These are phyloP conservation scores for Leccinum arenicola DNA, from an alignment of 768 basidiomycete genomes.

Conservation along the genomic window DNA sequence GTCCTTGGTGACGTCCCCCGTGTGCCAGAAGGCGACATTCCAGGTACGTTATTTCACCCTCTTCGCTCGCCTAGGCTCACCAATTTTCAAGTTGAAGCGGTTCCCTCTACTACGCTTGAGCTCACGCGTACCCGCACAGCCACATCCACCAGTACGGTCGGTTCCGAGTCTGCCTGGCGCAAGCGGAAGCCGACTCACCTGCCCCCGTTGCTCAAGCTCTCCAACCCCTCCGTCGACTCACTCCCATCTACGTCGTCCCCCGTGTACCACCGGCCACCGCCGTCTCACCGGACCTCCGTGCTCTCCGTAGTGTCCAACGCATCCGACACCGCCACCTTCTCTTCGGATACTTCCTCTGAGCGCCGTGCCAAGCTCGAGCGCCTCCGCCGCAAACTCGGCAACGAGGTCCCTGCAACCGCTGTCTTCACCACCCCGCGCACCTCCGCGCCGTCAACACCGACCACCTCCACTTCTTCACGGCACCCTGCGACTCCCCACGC, in stretches of 20 bases:
- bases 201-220: constrained; percentile 24
- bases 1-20: constrained; percentile 60
- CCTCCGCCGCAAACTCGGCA: constrained; percentile 58
- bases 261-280: constrained; percentile 6
- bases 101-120: background rate
- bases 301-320: constrained; percentile 18
- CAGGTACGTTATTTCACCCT: background rate
- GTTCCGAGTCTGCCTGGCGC: constrained; percentile 17
- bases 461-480: background rate
- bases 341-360: constrained; percentile 35
- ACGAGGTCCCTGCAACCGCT: constrained; percentile 57
- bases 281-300: constrained; percentile 17
- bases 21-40: constrained; percentile 39
- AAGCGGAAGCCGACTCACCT: constrained; percentile 30
- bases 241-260: constrained; percentile 4
- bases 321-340: constrained; percentile 16
- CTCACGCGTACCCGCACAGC: background rate
- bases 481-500: background rate
- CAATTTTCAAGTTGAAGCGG: background rate
- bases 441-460: constrained; percentile 7
- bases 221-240: background rate
- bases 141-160: background rate
- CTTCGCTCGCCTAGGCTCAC: background rate
- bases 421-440: constrained; percentile 41
- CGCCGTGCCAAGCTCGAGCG: constrained; percentile 60